Base-by-base conservation (phyloP, 2,329 filamentous ascomycete genomes). In the Daldinia sp. region DNA sequence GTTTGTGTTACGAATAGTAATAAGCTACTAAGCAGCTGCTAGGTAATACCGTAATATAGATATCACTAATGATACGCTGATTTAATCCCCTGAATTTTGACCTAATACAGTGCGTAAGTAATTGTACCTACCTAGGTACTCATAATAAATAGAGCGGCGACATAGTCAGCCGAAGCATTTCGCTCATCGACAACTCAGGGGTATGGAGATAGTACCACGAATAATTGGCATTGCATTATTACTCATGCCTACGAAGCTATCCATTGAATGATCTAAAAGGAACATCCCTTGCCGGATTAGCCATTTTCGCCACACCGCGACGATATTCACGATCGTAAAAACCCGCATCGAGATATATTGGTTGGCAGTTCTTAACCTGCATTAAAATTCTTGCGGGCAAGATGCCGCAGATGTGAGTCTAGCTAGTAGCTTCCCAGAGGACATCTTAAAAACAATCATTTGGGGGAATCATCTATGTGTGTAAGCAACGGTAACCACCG, bases 381-480 rank as follows among this genome's bases (percentile, higher is more conserved):
- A 2, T 32, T 32, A 23, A 27, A 32, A 37, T 54, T 49, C 29
- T 35, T 50, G 25, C 10, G 19, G 23, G 2, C 13, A 43, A 3
- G 21, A 27, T 13, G 21, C 15, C 25, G 39, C 39, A 45, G 21
- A 7, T 15, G 15, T 19, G 21, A 8, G 13, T 27, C 48, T 27
- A 47, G 17, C 17, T 35, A 32, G 30, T 37, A 39, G 30, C 32
- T 23, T 58, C 37, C 53, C 37, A 45, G 45, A 45, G 34, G 45
- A 56, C 30, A 53, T n/a, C 35, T 27, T 29, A 32, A 41, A 41
- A 53, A 23, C 15, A 27, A 74, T 70, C 65, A 55, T 65, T 61
- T 23, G 64, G 72, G 72, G 73, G 72, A 74, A 75, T 74, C 73
- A 73, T 74, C 64, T 73, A 71, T 70, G 64, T 70, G 64, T 59